These are phyloP conservation scores for Verticillium nonalfalfae DNA, from an alignment of 2,329 filamentous ascomycete genomes.

Conservation along the genomic window DNA sequence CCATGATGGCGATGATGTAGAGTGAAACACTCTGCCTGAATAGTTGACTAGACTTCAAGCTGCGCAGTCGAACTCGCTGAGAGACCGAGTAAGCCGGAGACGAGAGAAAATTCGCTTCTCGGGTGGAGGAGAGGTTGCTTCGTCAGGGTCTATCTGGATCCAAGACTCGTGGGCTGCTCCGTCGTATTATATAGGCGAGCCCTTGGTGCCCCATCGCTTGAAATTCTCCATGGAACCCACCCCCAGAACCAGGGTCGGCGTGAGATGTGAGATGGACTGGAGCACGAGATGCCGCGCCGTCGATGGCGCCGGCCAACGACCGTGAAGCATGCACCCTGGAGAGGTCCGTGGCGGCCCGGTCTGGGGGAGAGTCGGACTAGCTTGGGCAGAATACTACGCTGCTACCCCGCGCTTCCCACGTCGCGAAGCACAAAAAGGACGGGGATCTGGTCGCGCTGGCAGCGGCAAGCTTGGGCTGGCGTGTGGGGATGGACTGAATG, in stretches of 20 bases:
- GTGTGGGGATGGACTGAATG: neutral
- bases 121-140: neutral
- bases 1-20: conserved; percentile 8
- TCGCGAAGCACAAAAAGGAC: neutral
- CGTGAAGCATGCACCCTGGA: neutral
- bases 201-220: neutral
- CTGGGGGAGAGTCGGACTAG: neutral
- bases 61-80: neutral
- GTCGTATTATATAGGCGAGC: neutral
- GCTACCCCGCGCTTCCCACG: neutral
- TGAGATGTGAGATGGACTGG: neutral
- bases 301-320: neutral
- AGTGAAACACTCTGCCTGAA: neutral
- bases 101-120: neutral
- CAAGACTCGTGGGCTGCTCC: neutral
- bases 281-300: neutral
- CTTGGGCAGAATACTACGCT: neutral
- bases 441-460: neutral
- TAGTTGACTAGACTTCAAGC: neutral
- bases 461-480: neutral
- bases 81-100: neutral
- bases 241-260: neutral
- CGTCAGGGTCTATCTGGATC: neutral
- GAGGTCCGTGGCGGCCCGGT: neutral
- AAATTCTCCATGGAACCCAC: neutral